Percentiles rank a stretch among this genome's conserved stretches.
Conservation (phyloP, 2,329 filamentous ascomycete genomes). For the Coleophoma eucalyptorum region DNA sequence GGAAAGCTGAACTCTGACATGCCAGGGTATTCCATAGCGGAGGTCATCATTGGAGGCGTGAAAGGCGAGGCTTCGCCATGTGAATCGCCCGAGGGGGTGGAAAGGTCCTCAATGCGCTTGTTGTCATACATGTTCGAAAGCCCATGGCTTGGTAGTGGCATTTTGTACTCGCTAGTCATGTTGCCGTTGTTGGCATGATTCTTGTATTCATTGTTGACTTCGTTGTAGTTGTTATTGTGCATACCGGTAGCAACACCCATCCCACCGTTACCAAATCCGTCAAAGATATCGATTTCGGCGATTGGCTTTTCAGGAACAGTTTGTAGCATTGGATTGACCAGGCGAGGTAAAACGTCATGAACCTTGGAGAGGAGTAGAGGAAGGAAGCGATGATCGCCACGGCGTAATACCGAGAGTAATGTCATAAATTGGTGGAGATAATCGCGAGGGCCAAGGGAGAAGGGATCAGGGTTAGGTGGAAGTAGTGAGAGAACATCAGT, state of each 20-base stretch:
- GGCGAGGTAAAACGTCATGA: conserved; percentile 62
- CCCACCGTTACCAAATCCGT: conserved; percentile 60
- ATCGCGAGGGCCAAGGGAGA: conserved; percentile 65
- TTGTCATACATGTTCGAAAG: conserved; percentile 1
- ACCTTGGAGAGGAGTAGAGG: conserved; percentile 75
- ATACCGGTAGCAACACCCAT: conserved; percentile 39
- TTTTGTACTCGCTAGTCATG: conserved; percentile 2
- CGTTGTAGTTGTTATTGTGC: conserved; percentile 19
- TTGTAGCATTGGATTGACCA: conserved; percentile 57
- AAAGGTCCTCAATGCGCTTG: neutral
- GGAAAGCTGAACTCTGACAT: conserved; percentile 1
- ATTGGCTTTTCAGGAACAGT: conserved; percentile 49
- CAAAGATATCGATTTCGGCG: conserved; percentile 55
- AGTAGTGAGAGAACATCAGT: conserved; percentile 69
- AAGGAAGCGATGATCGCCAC: conserved; percentile 71
- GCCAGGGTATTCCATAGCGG: conserved; percentile 1
- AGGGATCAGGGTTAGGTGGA: conserved; percentile 55
- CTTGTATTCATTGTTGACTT: conserved; percentile 24
- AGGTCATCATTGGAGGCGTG: conserved; percentile 1
- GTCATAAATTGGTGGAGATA: conserved; percentile 68
- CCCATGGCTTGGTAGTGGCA: neutral
- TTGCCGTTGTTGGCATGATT: conserved; percentile 19
- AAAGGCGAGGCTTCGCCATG: neutral
- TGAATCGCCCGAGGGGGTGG: neutral
- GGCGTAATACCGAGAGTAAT: conserved; percentile 67